These are phyloP conservation scores for Claviceps maximensis DNA, from an alignment of 2,329 filamentous ascomycete genomes.

Conservation along the genomic window DNA sequence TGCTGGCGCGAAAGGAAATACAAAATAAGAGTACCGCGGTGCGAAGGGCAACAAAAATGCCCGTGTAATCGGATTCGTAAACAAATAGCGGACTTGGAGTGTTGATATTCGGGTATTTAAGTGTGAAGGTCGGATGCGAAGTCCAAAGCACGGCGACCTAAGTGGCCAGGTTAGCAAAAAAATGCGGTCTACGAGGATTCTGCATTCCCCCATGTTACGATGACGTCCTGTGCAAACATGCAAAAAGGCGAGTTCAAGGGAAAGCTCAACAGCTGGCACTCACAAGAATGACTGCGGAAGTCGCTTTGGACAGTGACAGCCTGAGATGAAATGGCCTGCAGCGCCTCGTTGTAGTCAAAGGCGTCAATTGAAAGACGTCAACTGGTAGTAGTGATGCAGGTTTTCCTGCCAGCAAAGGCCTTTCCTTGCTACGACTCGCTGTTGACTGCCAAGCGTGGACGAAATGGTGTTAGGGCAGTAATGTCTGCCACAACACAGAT, in stretches of 20 bases:
- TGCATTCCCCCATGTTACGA: neutral
- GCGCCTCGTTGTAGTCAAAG: neutral
- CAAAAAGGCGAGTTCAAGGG: neutral
- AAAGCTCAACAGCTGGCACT: neutral
- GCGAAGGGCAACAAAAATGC: neutral
- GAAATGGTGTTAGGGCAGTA: neutral
- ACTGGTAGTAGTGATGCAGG: constrained; percentile 2
- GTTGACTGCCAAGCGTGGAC: neutral
- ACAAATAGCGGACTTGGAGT: neutral
- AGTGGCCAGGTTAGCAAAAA: constrained; percentile 6
- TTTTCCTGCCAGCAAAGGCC: constrained; percentile 1
- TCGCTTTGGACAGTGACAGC: neutral
- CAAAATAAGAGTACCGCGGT: neutral
- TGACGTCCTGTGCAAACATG: neutral
- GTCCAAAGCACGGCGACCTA: neutral
- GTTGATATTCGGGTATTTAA: neutral
- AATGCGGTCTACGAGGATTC: neutral
- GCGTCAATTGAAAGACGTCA: neutral
- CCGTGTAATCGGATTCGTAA: neutral
- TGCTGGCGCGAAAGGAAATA: neutral
- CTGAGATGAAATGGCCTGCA: neutral
- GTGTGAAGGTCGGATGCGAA: neutral
- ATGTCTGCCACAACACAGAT: neutral
- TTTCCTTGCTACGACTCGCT: neutral
- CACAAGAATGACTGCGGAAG: neutral